Evolutionary conservation across 805 yeast genomes (phyloP).

Genomic region (Barnettozyma sp.): DNA sequence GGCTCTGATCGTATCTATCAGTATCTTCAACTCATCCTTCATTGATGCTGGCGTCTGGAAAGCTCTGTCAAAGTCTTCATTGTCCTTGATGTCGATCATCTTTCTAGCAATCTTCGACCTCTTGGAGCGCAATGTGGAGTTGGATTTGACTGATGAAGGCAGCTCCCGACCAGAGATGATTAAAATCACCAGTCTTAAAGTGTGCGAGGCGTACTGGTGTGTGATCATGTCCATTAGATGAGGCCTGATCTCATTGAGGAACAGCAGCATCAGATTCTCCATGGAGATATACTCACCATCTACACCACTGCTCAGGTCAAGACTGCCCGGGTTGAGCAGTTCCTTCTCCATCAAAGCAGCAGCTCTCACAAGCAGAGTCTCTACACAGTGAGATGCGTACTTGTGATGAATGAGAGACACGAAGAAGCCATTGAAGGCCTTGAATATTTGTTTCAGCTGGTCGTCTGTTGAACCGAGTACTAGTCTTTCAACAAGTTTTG

Average conservation of each 20-base stretch:
- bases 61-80: slow-evolving; percentile 56
- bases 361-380: slow-evolving; percentile 68
- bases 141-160: slow-evolving; percentile 63
- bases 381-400: slow-evolving; percentile 90
- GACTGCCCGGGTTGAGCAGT: slow-evolving; percentile 39
- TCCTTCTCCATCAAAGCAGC: slow-evolving; percentile 76
- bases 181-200: slow-evolving; percentile 62
- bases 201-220: slow-evolving; percentile 87
- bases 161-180: slow-evolving; percentile 71
- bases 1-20: slow-evolving; percentile 36
- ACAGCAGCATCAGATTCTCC: slow-evolving; percentile 58
- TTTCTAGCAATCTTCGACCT: slow-evolving; percentile 85
- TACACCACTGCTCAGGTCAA: slow-evolving; percentile 24
- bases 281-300: slow-evolving; percentile 42
- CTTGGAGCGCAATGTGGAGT: slow-evolving; percentile 73
- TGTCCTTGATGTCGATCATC: slow-evolving; percentile 83
- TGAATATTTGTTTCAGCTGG: slow-evolving; percentile 60
- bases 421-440: slow-evolving; percentile 66
- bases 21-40: slow-evolving; percentile 48
- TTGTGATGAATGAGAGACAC: slow-evolving; percentile 77
- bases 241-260: slow-evolving; percentile 63
- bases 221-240: slow-evolving; percentile 49
- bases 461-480: slow-evolving; percentile 56
- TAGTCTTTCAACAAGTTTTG: slow-evolving; percentile 84
- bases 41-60: slow-evolving; percentile 69